Percentiles rank a stretch among this genome's conserved stretches.
Conservation (phyloP, 257 asterid species). For the Solanum sitiens region DNA sequence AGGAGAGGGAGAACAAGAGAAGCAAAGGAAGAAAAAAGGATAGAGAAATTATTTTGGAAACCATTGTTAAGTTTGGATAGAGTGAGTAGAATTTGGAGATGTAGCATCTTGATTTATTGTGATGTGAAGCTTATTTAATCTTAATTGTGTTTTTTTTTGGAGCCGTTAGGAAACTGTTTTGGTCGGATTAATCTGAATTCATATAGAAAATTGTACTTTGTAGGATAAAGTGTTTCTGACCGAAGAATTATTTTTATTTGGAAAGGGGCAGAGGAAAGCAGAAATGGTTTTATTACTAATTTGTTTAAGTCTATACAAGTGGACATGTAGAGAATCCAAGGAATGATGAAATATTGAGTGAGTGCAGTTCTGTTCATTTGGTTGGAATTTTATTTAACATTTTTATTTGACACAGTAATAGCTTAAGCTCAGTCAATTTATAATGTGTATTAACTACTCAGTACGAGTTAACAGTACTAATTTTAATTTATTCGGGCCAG, state of each 20-base stretch:
- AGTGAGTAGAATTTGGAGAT: background rate
- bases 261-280: background rate
- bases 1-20: background rate
- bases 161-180: background rate
- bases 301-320: background rate
- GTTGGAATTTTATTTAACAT: too few relatives aligned
- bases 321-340: too few relatives aligned
- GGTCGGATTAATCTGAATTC: too few relatives aligned
- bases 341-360: too few relatives aligned
- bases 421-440: too few relatives aligned
- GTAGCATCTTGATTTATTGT: background rate
- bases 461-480: too few relatives aligned
- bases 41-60: background rate
- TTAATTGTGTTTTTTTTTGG: background rate
- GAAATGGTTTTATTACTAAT: background rate
- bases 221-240: background rate
- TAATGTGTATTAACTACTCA: too few relatives aligned
- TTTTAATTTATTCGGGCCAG: too few relatives aligned
- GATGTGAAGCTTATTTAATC: background rate
- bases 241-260: background rate
- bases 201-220: accelerated
- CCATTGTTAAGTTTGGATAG: background rate
- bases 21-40: background rate
- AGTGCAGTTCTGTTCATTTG: too few relatives aligned
- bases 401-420: too few relatives aligned